Conservation (phyloP, 139 green algal genomes). For the Tetraselmis chui region DNA sequence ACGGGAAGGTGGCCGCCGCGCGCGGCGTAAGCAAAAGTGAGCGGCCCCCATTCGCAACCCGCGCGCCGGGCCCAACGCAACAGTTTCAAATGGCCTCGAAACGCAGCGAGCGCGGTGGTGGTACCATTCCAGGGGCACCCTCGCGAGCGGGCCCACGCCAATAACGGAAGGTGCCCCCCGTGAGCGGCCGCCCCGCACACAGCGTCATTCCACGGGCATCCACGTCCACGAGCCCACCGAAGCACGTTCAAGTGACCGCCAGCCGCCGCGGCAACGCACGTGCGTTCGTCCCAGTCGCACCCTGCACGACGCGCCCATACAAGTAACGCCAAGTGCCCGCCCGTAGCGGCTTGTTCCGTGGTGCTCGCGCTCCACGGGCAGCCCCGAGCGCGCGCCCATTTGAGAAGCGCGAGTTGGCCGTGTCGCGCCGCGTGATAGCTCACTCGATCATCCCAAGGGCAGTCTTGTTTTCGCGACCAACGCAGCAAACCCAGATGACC, state of each 20-base stretch:
- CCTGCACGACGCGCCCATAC: neutral
- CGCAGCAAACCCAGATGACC: constrained; percentile 1
- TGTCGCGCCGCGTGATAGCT: neutral
- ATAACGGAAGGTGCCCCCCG: neutral
- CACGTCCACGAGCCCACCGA: neutral
- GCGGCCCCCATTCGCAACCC: too few species aligned
- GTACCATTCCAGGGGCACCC: neutral
- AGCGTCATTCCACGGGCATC: neutral
- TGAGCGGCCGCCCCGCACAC: neutral
- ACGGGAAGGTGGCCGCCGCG: too few species aligned
- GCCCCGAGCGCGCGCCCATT: neutral
- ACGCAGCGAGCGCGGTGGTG: neutral
- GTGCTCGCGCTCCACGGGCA: neutral
- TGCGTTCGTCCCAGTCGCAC: neutral
- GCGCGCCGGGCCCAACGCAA: too few species aligned
- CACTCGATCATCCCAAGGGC: neutral
- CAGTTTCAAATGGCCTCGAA: too few species aligned
- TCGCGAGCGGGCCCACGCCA: neutral
- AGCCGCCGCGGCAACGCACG: neutral
- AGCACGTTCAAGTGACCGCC: constrained; percentile 1
- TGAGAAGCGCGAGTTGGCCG: neutral
- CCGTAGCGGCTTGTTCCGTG: neutral
- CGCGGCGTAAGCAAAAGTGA: too few species aligned
- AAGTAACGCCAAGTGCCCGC: neutral
- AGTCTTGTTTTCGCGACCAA: neutral